Percentiles rank a stretch among this genome's conserved stretches.
Evolutionary conservation across 2,329 filamentous ascomycete genomes (phyloP).

Genomic region (Fusarium robinianum): DNA sequence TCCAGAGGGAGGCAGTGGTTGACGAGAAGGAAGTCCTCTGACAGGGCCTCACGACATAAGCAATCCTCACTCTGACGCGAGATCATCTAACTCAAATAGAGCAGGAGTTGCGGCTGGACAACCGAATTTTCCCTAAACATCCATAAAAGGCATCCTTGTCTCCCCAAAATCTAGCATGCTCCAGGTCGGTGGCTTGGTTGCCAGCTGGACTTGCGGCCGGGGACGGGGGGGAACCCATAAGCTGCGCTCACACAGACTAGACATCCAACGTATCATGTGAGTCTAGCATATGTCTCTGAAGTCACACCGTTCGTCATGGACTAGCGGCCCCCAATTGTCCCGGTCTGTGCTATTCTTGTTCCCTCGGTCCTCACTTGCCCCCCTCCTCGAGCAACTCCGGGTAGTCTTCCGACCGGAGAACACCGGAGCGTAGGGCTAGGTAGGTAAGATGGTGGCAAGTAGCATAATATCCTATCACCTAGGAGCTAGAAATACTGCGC

Average conservation of each 20-base stretch:
- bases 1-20: too few relatives aligned
- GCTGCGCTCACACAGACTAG: conserved; percentile 12
- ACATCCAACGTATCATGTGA: conserved; percentile 19
- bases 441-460: not conserved
- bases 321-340: conserved; percentile 4
- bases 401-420: conserved; percentile 4
- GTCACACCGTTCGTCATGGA: conserved; percentile 28
- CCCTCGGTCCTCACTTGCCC: conserved; percentile 10
- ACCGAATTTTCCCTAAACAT: too few relatives aligned
- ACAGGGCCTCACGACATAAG: too few relatives aligned
- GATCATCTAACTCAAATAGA: conserved; percentile 19
- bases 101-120: conserved; percentile 4
- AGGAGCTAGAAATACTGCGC: conserved; percentile 25
- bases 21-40: too few relatives aligned
- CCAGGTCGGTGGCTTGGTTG: conserved; percentile 25
- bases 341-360: conserved; percentile 12
- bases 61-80: conserved; percentile 22
- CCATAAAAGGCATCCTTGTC: too few relatives aligned
- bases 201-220: conserved; percentile 1
- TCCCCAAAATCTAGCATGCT: conserved; percentile 5
- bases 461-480: not conserved
- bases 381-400: conserved; percentile 8
- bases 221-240: conserved; percentile 21
- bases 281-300: conserved; percentile 14
- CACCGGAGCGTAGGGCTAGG: too few relatives aligned